A percentile compares a stretch with the other conserved stretches of the same genome.
These are phyloP conservation scores for Apiotrichum akiyoshidainum DNA, from an alignment of 1,284 basidiomycete genomes.

Conservation along the genomic window DNA sequence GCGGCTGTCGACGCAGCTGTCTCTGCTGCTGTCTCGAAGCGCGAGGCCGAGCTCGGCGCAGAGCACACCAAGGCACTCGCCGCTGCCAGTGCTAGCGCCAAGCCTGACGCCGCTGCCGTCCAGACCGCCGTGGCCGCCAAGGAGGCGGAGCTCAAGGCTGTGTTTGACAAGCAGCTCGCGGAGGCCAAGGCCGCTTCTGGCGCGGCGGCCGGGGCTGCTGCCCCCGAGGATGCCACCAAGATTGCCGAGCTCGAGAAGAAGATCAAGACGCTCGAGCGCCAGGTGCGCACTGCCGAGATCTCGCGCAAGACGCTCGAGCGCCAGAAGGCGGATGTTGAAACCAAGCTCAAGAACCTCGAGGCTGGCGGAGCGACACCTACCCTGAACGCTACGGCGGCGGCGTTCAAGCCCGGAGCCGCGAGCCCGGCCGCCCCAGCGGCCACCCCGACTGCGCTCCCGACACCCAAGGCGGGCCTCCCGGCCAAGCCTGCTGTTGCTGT, in stretches of 20 bases:
- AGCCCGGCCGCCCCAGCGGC: conserved; percentile 5
- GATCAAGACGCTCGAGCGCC: conserved; percentile 39
- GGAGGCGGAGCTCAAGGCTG: conserved; percentile 28
- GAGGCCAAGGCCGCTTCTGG: conserved; percentile 11
- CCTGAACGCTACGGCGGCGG: conserved; percentile 17
- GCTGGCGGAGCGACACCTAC: conserved; percentile 13
- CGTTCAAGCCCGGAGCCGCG: conserved; percentile 25
- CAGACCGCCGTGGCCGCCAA: conserved; percentile 26
- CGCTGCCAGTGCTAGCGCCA: conserved; percentile 6
- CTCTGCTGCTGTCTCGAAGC: conserved; percentile 39
- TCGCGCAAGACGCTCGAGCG: conserved; percentile 42
- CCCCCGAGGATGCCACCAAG: conserved; percentile 27
- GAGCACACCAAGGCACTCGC: conserved; percentile 31
- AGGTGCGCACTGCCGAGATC: conserved; percentile 41
- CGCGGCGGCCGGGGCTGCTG: not conserved
- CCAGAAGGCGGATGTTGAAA: conserved; percentile 24
- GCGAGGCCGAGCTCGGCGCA: conserved; percentile 37
- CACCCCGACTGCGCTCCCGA: conserved; percentile 9
- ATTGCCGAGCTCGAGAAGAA: conserved; percentile 33
- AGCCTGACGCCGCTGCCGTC: conserved; percentile 5
- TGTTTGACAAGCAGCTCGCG: conserved; percentile 19
- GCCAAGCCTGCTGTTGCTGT: conserved; percentile 4
- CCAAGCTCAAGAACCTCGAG: conserved; percentile 33
- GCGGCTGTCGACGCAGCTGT: conserved; percentile 39
- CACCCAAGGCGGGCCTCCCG: conserved; percentile 7